Evolutionary conservation across 176 grass and related monocot species (phyloP).

Genomic region (Musa troglodytarum): DNA sequence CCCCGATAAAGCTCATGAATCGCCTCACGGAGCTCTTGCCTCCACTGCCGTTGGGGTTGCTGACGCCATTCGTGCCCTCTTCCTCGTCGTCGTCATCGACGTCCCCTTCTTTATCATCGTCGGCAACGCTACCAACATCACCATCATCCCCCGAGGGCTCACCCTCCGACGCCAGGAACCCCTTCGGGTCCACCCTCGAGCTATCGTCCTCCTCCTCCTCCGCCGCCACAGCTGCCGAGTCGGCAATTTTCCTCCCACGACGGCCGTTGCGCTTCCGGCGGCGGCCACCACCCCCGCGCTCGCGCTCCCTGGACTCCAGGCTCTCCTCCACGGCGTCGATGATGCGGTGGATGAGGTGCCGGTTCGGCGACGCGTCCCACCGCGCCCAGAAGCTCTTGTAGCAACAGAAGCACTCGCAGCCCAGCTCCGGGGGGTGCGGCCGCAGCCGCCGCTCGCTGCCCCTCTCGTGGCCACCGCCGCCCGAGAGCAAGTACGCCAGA

Average conservation of each 20-base stretch:
- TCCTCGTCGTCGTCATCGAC: slow-evolving; percentile 2
- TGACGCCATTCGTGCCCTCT: background rate
- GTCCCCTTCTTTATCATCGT: slow-evolving; percentile 8
- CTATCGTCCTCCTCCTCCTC: background rate
- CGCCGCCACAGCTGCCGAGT: slow-evolving; percentile 17
- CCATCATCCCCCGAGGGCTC: slow-evolving; percentile 2
- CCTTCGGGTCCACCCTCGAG: background rate
- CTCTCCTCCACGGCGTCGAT: slow-evolving; percentile 85
- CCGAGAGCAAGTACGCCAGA: slow-evolving; percentile 2
- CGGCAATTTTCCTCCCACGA: background rate
- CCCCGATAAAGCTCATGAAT: slow-evolving; percentile 69
- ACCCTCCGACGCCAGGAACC: background rate
- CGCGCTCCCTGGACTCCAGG: background rate
- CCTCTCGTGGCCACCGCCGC: background rate
- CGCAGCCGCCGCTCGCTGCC: slow-evolving; percentile 11
- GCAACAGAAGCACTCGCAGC: slow-evolving; percentile 81
- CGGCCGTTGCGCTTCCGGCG: slow-evolving; percentile 8
- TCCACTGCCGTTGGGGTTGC: background rate
- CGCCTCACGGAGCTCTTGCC: slow-evolving; percentile 53
- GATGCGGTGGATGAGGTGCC: slow-evolving; percentile 81
- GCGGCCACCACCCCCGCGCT: background rate
- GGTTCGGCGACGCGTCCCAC: slow-evolving; percentile 87
- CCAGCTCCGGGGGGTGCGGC: slow-evolving; percentile 53
- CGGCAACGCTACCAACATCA: background rate
- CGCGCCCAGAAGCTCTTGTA: slow-evolving; percentile 96